Conservation (phyloP, 305 asterid genomes). For the Fraxinus greggii region DNA sequence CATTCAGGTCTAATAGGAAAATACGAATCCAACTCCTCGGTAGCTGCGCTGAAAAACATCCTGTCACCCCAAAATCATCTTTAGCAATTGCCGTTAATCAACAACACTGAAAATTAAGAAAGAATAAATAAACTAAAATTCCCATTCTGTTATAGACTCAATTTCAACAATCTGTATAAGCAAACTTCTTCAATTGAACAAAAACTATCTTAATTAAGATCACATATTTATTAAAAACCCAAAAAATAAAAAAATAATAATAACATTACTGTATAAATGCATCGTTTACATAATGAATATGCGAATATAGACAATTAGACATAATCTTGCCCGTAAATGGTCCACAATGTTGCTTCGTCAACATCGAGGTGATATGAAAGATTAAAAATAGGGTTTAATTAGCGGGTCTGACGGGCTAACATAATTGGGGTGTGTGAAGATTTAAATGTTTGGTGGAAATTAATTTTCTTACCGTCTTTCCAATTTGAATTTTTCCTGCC, state of each 20-base stretch:
- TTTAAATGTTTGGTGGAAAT: not conserved
- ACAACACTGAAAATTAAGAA: not conserved
- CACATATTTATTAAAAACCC: not conserved
- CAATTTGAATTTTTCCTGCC: not conserved
- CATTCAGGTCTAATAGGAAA: slow-evolving; percentile 81
- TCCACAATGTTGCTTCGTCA: not conserved
- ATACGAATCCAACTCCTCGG: slow-evolving; percentile 76
- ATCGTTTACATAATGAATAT: not conserved
- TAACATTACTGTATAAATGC: not conserved
- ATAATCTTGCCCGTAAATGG: not conserved
- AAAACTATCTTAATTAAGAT: not conserved
- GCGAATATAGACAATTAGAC: too few relatives aligned
- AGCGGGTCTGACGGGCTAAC: not conserved
- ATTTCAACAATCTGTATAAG: slow-evolving; percentile 16
- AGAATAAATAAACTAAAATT: slow-evolving; percentile 13
- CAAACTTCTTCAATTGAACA: slow-evolving; percentile 3
- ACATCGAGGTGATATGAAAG: not conserved
- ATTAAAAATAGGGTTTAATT: not conserved
- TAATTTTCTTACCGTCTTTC: not conserved
- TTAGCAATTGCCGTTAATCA: slow-evolving; percentile 16
- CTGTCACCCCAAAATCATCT: slow-evolving; percentile 27
- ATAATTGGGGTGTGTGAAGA: not conserved
- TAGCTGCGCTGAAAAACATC: slow-evolving; percentile 48
- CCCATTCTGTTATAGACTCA: slow-evolving; percentile 11
- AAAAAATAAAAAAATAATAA: not conserved